A percentile compares a stretch with the other conserved stretches of the same genome.
Conservation (phyloP, 768 basidiomycete genomes). For the Leccinum barrowsii region DNA sequence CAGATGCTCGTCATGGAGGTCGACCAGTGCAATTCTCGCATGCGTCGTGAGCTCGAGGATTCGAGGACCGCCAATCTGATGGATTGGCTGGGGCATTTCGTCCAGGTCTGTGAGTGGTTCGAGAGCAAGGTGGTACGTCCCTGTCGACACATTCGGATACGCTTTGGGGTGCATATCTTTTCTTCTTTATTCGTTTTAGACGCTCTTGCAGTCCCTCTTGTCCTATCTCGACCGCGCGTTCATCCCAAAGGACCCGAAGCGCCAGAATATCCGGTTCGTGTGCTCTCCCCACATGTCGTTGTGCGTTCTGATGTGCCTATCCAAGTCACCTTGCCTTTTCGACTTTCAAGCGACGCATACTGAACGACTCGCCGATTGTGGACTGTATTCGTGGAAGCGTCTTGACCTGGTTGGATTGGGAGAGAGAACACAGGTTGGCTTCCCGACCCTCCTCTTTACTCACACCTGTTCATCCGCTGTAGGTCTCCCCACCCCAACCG, state of each 20-base stretch:
- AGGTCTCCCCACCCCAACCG: conserved; percentile 41
- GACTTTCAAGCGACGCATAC: conserved; percentile 49
- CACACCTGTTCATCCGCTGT: not conserved
- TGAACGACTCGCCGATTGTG: conserved; percentile 45
- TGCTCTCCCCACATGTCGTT: not conserved
- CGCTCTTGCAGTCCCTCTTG: conserved; percentile 57
- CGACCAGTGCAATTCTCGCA: conserved; percentile 45
- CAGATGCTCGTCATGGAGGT: conserved; percentile 56
- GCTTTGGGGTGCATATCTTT: not conserved
- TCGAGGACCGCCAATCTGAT: conserved; percentile 27
- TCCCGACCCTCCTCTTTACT: not conserved
- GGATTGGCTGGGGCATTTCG: conserved; percentile 59
- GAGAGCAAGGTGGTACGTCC: conserved; percentile 57
- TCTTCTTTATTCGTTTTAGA: conserved; percentile 32
- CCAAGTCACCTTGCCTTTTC: conserved; percentile 54
- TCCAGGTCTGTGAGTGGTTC: conserved; percentile 58
- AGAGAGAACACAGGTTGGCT: conserved; percentile 44
- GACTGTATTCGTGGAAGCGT: conserved; percentile 44
- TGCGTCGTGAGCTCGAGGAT: conserved; percentile 39
- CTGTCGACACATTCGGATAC: not conserved
- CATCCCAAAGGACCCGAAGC: conserved; percentile 39
- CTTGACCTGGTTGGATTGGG: conserved; percentile 49
- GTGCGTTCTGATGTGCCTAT: not conserved
- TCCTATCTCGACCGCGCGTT: conserved; percentile 72
- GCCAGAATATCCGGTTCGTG: conserved; percentile 47